These are phyloP conservation scores for Phytophthora foliorum DNA, from an alignment of 352 stramenopile species.

Conservation along the genomic window DNA sequence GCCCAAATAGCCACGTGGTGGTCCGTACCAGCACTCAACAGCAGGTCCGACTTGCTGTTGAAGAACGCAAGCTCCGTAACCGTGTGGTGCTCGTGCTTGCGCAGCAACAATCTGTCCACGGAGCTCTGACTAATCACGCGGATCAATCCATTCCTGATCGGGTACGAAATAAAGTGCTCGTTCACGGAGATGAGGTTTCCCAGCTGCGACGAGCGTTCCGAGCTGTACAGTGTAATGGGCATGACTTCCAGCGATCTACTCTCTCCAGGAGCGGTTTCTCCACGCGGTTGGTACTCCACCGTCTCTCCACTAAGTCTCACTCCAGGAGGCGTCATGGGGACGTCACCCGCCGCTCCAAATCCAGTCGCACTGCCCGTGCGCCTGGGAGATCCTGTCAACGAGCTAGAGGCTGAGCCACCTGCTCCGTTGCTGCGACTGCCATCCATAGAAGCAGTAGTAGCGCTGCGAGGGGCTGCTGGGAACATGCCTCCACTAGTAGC, in stretches of 20 bases:
- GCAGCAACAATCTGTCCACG: constrained; percentile 74
- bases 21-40: constrained; percentile 74
- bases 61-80: constrained; percentile 87
- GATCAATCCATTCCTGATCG: constrained; percentile 86
- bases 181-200: constrained; percentile 86
- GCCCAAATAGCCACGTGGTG: constrained; percentile 81
- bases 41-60: constrained; percentile 70
- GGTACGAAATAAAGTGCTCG: constrained; percentile 89
- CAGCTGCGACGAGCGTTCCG: constrained; percentile 74
- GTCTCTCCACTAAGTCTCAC: constrained; percentile 56
- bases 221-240: constrained; percentile 86
- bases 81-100: constrained; percentile 78
- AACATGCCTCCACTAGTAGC: constrained; percentile 42
- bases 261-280: constrained; percentile 45
- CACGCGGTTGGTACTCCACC: constrained; percentile 62
- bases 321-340: constrained; percentile 46
- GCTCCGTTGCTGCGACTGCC: constrained; percentile 49
- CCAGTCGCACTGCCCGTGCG: constrained; percentile 34
- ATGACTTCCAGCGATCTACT: constrained; percentile 84
- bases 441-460: constrained; percentile 46
- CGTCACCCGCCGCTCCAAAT: constrained; percentile 26
- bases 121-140: constrained; percentile 87
- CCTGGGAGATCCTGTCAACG: constrained; percentile 52
- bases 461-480: constrained; percentile 47
- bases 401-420: constrained; percentile 49